Percentiles rank a stretch among this genome's conserved stretches.
phyloP scores from a whole-genome alignment of 1,139 yeast genomes.

The Hansenula sp. region DNA sequence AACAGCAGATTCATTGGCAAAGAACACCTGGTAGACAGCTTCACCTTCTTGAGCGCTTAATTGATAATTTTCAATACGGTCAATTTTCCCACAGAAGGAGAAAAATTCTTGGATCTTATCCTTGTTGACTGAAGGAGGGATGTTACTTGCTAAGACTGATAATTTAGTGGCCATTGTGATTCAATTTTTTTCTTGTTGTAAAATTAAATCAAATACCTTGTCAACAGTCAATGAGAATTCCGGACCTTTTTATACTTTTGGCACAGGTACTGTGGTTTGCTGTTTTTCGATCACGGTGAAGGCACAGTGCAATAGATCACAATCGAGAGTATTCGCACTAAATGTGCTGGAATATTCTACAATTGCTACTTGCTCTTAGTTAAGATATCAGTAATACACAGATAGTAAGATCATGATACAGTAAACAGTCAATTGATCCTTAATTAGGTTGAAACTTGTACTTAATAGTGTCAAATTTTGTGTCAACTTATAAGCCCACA shows the following conservation, averaged over 20 bases:
- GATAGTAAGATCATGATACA: too few species aligned
- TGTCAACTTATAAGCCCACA: too few species aligned
- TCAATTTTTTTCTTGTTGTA: background rate
- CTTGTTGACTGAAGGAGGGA: constrained; percentile 51
- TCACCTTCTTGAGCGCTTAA: constrained; percentile 27
- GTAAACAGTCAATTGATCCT: too few species aligned
- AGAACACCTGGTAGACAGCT: constrained; percentile 45
- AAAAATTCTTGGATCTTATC: constrained; percentile 66
- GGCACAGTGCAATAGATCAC: background rate
- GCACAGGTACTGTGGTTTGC: background rate
- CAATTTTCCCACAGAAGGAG: constrained; percentile 72
- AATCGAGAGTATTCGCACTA: too few species aligned
- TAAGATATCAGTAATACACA: too few species aligned
- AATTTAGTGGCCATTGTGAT: constrained; percentile 2
- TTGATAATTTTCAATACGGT: constrained; percentile 33
- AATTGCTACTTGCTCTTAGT: too few species aligned
- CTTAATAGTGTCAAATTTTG: too few species aligned
- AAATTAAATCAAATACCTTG: too few species aligned
- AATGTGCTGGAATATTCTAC: too few species aligned
- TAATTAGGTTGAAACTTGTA: too few species aligned
- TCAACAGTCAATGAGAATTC: too few species aligned
- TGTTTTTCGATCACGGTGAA: background rate
- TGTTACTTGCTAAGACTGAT: constrained; percentile 50
- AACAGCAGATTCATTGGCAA: constrained; percentile 59
- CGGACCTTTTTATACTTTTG: background rate